Base-by-base conservation (phyloP, 345 rosid genomes). In the Kernera saxatilis region DNA sequence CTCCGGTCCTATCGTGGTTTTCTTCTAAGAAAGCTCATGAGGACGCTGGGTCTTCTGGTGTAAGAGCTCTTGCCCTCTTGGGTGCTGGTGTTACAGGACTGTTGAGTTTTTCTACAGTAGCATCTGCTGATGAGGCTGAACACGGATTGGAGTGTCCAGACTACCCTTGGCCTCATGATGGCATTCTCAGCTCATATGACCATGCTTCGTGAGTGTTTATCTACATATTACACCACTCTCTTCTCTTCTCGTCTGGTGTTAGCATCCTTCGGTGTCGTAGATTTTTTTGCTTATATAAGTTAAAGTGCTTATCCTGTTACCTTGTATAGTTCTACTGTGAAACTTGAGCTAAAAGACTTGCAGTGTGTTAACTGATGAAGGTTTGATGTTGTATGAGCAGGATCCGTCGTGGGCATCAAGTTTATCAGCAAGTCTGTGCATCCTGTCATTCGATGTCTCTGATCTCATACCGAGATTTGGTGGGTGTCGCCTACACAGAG, bases 401-500 rank as follows among this genome's bases (percentile, higher is more conserved):
- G 92, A 88, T 95, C 64, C 98, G 99, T 32, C 96, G 99, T 57
- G 99, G 99, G 71, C 98, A 95, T 82, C 96, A 95, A 83, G 99
- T 92, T 65, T 92, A 94, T 80, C 85, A 81, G 57, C 90, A 95
- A 87, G 99, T 95, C 2, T 95, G 99, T 83, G 99, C 99, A 48
- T 95, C 99, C 64, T 95, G 99, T 77, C 99, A 95, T 78, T 92
- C 99, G 2, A 95, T 95, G 99, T 92, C 98, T 58, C 82, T 95
- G 37, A 74, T 92, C 76, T 92, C 99, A 50, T 90, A 86, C 71
- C 88, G 98, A 76, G 99, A 92, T 80, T 75, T 95, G 73, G 96
- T 92, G 55, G 99, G 99, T 64, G 97, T 95, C 23, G 98, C 99
- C 45, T 95, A 92, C 73, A 95, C 99, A 3, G 98, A 95, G 82